phyloP scores from a whole-genome alignment of 192 early-diverging fungal species.

The Backusella parvicylindrica region DNA sequence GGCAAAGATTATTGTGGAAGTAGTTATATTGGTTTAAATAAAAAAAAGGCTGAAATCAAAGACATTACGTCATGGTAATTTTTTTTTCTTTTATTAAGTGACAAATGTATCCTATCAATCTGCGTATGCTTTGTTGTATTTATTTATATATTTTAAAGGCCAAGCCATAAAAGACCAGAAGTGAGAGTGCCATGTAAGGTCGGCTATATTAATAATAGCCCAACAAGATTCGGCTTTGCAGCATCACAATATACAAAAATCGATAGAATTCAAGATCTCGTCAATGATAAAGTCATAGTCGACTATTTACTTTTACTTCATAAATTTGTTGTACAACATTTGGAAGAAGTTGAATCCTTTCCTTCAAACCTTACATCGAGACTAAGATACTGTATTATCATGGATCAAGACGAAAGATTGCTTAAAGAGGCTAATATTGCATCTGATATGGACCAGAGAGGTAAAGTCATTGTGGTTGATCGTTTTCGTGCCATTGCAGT shows the following conservation, averaged over 20 bases:
- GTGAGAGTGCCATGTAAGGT: not conserved
- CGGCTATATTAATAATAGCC: not conserved
- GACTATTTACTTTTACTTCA: not conserved
- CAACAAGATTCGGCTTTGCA: not conserved
- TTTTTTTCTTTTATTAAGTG: not conserved
- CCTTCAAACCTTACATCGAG: not conserved
- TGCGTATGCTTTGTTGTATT: not conserved
- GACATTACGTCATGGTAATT: not conserved
- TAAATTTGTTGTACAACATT: not conserved
- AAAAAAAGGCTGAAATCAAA: not conserved
- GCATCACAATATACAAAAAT: not conserved
- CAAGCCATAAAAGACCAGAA: not conserved
- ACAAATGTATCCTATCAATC: not conserved
- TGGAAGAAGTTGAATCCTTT: not conserved
- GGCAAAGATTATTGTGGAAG: not conserved
- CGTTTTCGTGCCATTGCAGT: not conserved
- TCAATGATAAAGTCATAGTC: not conserved
- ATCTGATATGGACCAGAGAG: not conserved
- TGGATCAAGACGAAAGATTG: not conserved
- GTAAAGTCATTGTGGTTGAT: not conserved
- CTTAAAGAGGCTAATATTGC: not conserved
- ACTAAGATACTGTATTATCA: not conserved
- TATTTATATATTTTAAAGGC: not conserved
- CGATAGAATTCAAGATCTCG: not conserved
- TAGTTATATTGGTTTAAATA: not conserved